Evolutionary conservation across 2,329 filamentous ascomycete genomes (phyloP).

Genomic region (Beauveria sp.): DNA sequence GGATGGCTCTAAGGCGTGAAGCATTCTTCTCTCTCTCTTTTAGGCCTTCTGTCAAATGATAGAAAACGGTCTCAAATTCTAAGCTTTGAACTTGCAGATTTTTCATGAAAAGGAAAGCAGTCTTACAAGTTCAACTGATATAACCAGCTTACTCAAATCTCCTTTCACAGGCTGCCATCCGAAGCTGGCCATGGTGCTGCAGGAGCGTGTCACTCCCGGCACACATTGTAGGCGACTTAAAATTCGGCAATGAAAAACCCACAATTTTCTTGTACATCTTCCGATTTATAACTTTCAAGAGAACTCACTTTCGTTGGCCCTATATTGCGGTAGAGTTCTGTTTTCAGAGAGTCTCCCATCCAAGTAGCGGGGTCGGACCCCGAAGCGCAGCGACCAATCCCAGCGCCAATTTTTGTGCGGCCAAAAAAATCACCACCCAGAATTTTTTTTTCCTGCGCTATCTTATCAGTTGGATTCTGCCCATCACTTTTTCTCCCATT

Average conservation of each 20-base stretch:
- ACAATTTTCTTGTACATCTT: no score
- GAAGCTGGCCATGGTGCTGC: not conserved
- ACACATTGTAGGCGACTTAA: no score
- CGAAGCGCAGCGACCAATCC: constrained; percentile 1
- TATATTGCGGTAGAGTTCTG: no score
- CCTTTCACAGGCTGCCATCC: not conserved
- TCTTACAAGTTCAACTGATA: not conserved
- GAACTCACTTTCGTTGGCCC: not conserved
- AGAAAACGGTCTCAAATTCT: not conserved
- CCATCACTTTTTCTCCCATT: constrained; percentile 2
- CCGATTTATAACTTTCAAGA: no score
- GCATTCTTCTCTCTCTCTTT: not conserved
- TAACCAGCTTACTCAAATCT: not conserved
- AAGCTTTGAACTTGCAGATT: not conserved
- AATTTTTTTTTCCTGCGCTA: constrained; percentile 22
- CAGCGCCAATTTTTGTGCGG: constrained; percentile 3
- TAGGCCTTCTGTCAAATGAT: not conserved
- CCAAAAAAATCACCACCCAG: constrained; percentile 3
- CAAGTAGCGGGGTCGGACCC: constrained; percentile 7
- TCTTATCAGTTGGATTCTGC: constrained; percentile 21
- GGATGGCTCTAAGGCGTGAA: not conserved
- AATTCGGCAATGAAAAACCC: no score
- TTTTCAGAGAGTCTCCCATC: no score
- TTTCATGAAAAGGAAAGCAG: no score
- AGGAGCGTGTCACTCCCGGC: no score